These are phyloP conservation scores for Porphyrellus cyaneotinctus DNA, from an alignment of 768 basidiomycete genomes.

Conservation along the genomic window DNA sequence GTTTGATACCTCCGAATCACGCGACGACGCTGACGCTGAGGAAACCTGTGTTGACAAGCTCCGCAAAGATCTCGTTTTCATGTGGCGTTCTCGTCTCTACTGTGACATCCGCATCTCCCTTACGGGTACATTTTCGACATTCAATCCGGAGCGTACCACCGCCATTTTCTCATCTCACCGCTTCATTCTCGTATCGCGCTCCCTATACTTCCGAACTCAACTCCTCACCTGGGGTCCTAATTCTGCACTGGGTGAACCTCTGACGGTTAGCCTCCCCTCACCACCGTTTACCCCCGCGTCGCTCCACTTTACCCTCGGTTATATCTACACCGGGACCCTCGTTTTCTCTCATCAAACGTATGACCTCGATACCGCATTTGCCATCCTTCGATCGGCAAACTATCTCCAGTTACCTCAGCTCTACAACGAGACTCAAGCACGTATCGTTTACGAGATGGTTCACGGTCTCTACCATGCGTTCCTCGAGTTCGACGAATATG, in stretches of 20 bases:
- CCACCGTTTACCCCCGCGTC: conserved; percentile 95
- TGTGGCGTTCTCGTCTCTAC: conserved; percentile 94
- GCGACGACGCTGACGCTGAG: conserved; percentile 44
- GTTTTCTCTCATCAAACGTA: conserved; percentile 89
- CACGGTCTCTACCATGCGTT: conserved; percentile 88
- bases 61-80: conserved; percentile 89
- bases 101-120: conserved; percentile 85
- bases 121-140: conserved; percentile 60
- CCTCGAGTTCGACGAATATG: conserved; percentile 75
- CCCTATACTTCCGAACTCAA: conserved; percentile 79
- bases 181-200: conserved; percentile 90
- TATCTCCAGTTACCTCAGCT: conserved; percentile 77
- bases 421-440: conserved; percentile 73
- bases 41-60: conserved; percentile 75
- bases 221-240: conserved; percentile 64
- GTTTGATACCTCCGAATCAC: conserved; percentile 55
- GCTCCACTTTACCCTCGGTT: conserved; percentile 90
- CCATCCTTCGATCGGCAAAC: conserved; percentile 76
- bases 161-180: conserved; percentile 90
- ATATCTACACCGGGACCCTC: conserved; percentile 92
- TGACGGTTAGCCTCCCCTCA: conserved; percentile 71
- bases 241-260: conserved; percentile 38
- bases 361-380: conserved; percentile 88
- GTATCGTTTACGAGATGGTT: conserved; percentile 83
- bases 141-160: conserved; percentile 63